Conservation (phyloP, 306 rosid species). For the Quercus dentata region DNA sequence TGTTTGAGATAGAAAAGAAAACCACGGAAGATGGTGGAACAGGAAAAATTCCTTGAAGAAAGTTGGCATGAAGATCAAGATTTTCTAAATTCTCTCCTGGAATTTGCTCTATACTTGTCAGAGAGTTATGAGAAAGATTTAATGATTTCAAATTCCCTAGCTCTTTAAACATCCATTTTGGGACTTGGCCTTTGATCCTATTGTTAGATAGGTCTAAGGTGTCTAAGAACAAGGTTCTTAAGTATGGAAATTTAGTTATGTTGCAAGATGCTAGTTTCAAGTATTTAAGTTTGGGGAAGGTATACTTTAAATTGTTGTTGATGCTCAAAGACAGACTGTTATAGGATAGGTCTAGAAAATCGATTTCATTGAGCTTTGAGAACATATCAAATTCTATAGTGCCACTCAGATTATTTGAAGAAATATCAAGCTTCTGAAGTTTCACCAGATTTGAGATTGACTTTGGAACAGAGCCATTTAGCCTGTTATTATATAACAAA, state of each 20-base stretch:
- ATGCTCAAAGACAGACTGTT: background rate
- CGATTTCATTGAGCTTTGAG: background rate
- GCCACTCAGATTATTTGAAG: slow-evolving; percentile 18
- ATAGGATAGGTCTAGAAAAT: background rate
- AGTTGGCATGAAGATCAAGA: slow-evolving; percentile 20
- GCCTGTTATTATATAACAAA: background rate
- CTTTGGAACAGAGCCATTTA: slow-evolving; percentile 5
- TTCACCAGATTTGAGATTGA: slow-evolving; percentile 9
- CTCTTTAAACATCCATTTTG: too few relatives aligned
- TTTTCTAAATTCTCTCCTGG: fast-evolving
- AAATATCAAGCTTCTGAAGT: background rate
- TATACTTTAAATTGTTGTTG: background rate
- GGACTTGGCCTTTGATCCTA: too few relatives aligned
- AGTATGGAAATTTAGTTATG: slow-evolving; percentile 16
- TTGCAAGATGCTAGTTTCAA: slow-evolving; percentile 15
- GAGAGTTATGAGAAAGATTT: slow-evolving; percentile 23
- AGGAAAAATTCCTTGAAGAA: slow-evolving; percentile 25
- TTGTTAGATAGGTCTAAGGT: too few relatives aligned
- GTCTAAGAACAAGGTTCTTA: background rate
- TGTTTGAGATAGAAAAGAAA: slow-evolving; percentile 18
- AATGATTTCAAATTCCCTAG: fast-evolving
- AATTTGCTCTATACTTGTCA: slow-evolving; percentile 4
- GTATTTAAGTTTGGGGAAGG: background rate
- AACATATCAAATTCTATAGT: background rate
- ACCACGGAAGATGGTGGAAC: background rate